Base-by-base conservation (phyloP, 371 early-diverging fungal species). In the Circinella minor region DNA sequence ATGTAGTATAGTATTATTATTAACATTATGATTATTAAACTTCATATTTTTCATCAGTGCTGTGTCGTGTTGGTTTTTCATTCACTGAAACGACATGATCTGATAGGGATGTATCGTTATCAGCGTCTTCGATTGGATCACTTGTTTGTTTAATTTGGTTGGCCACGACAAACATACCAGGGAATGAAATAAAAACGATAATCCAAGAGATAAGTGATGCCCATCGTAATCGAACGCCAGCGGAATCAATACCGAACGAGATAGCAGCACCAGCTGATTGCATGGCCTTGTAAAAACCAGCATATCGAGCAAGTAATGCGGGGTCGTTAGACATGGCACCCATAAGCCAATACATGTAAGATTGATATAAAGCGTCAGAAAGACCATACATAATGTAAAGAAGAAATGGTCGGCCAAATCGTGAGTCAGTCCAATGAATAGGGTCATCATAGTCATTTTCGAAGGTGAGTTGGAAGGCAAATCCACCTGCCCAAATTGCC, bases 281-380 rank as follows among this genome's bases (percentile, higher is more conserved):
- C 59, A 85, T 78, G 54, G 88, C 88, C 75, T 91, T 88, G 83
- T 90, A 91, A 71, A 88, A 91, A 9, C 92, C 95, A 20, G 91
- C 89, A 72, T 90, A 93, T 38, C 91, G 85, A 54, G 94, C 85
- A 36, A 92, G 82, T 39, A 83, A 69, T 68, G 82, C 74, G 71
- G 88, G 83, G 57, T 94, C 90, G 76, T 92, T 92, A 39, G 90
- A 84, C 64, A 92, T 83, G 51, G 93, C 87, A 13, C 93, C 93
- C 84, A 93, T 91, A 38, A 93, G 71, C 93, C 93, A 93, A 83
- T 92, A 91, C 49, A 89, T 82, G 71, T 87, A 88, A 38, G 86
- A 82, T 78, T 93, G 93, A 75, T 86, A 90, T 68, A 91, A 74
- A 27, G 93, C 88, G 78, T 92, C 94, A 36, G 76, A 73, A 9